Evolutionary conservation across 768 basidiomycete species (phyloP).

Genomic region (Postia placenta): DNA sequence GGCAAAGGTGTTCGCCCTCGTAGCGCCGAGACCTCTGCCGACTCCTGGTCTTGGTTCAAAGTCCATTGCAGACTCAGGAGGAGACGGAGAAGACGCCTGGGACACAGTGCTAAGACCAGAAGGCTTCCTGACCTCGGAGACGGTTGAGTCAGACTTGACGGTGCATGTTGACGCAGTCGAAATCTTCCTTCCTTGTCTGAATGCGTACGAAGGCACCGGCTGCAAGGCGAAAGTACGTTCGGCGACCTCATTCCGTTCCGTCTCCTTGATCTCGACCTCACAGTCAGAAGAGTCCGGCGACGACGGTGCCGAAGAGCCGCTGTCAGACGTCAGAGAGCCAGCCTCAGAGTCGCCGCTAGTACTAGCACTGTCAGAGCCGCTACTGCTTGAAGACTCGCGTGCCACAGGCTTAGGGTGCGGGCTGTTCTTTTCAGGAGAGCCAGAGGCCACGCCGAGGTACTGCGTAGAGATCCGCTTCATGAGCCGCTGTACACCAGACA

Average conservation of each 20-base stretch:
- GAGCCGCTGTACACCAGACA: conserved; percentile 52
- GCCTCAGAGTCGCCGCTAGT: conserved; percentile 47
- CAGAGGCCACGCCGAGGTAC: conserved; percentile 25
- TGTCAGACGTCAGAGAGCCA: conserved; percentile 44
- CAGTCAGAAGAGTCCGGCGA: conserved; percentile 16
- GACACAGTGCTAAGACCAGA: conserved; percentile 2
- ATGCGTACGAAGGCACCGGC: conserved; percentile 29
- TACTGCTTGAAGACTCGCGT: conserved; percentile 20
- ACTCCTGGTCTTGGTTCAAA: neutral
- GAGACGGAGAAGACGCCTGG: conserved; percentile 24
- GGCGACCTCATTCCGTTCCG: neutral
- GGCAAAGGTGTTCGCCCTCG: conserved; percentile 1
- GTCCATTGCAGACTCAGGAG: neutral
- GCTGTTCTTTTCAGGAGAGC: conserved; percentile 4
- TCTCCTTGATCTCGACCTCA: conserved; percentile 13
- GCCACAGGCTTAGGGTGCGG: conserved; percentile 16
- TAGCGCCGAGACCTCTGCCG: conserved; percentile 6
- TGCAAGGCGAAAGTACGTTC: conserved; percentile 35
- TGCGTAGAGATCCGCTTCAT: conserved; percentile 49
- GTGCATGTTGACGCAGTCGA: conserved; percentile 32
- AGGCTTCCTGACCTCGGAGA: conserved; percentile 10
- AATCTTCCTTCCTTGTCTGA: conserved; percentile 33
- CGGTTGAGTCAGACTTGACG: conserved; percentile 23
- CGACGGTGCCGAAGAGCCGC: conserved; percentile 20
- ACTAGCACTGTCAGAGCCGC: conserved; percentile 20